Base-by-base conservation (phyloP, 495 filamentous ascomycete species). In the Aspergillus saccharolyticus region DNA sequence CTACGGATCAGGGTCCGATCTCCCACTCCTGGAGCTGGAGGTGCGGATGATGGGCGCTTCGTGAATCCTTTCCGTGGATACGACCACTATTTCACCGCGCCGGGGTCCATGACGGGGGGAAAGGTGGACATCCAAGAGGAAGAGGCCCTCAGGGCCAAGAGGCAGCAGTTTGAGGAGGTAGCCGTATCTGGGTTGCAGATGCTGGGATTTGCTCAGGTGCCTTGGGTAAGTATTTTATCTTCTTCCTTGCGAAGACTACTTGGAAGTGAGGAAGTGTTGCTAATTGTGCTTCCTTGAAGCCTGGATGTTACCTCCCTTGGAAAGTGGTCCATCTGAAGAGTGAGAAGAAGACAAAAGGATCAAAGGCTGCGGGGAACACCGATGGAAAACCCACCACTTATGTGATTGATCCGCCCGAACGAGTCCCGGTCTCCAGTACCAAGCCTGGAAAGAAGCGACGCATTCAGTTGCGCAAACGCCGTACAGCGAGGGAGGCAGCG, bases 371-470 rank as follows among this genome's bases (percentile, higher is more conserved):
- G 4, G 63, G 63, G 25, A 66, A 66, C 24, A 33, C 33, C 17
- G 17, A n/a, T 4, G 54, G 61, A 17, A 61, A 39, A 12, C 33
- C 69, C 0, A 57, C 67, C 14, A 67, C 67, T n/a, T 69, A 65
- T 50, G 47, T 70, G 19, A 53, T 66, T 17, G 67, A 64, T 14
- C 63, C 56, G n/a, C 62, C 54, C 1, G 50, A 62, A n/a, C 71
- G 65, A 46, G 59, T 64, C 12, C 73, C 70, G 1, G 64, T 63
- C 43, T 70, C 74, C 8, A 65, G 65, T 24, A 77, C 75, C 62
- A 78, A 78, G 67, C 74, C 76, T 0, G 76, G 76, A 14, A 78
- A 78, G 61, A 78, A 78, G 61, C 66, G 76, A 2, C 76, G 76
- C 1, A 56, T 78, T 12, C 69, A 74, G 49, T 52, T 77, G 46